Base-by-base conservation (phyloP, 371 early-diverging fungal species). In the Parasitella parasitica region DNA sequence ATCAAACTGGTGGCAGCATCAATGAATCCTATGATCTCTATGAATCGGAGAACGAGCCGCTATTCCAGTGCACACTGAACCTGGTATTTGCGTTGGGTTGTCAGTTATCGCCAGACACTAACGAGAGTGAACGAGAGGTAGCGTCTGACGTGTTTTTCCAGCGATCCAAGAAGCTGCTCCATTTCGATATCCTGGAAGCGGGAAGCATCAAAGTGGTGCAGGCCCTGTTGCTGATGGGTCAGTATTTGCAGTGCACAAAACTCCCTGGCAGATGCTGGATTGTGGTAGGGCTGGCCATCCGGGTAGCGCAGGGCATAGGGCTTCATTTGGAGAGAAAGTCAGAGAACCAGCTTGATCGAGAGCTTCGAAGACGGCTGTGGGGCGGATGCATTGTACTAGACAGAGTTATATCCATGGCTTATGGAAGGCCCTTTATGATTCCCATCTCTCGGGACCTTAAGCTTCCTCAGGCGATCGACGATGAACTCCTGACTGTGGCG, bases 21-120 rank as follows among this genome's bases (percentile, higher is more conserved):
- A 7, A 50, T n/a, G 30, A n/a, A 0, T n/a, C 51, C 4, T 50
- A 16, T n/a, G 51, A 50, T 6, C 15, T 41, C n/a, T 49, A 57
- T 12, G 61, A 69, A 16, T 66, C 66, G 5, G 70, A 70, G 61
- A 50, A 58, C 13, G 70, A 70, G 32, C 66, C 66, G 1, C 37
- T 70, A 30, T 70, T 70, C 30, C 70, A 70, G 27, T 70, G 70
- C 39, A 65, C 66, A 35, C 54, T 70, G 15, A 70, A 70, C 32
- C 54, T 70, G 13, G 70, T 70, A 26, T 70, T 70, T 66, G 63
- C 70, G 16, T 32, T 70, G 28, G 70, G 70, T 3, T 70, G 70
- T 34, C 70, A 66, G 26, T 38, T 70, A 15, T 70, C 70, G 24
- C 70, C 70, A 0, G 70, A 70, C 27, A 70, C 66, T n/a, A 57